Conservation (phyloP, 352 stramenopile species). For the Pseudoperonospora humuli region DNA sequence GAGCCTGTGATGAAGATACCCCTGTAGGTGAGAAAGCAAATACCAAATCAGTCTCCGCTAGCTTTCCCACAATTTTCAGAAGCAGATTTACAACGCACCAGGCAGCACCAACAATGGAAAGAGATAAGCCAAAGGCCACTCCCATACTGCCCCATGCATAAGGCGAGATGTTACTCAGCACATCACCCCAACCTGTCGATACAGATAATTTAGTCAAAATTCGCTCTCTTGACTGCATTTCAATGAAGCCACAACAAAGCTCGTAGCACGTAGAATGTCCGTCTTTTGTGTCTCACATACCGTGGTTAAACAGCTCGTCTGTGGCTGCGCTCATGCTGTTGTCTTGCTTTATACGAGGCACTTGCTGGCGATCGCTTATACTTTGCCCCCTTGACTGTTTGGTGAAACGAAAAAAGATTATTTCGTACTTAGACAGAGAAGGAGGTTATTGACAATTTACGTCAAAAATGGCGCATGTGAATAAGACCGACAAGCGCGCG, state of each 20-base stretch:
- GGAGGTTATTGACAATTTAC: too few relatives aligned
- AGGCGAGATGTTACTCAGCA: conserved; percentile 97
- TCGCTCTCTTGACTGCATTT: background rate
- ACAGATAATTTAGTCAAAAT: background rate
- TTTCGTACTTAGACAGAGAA: conserved; percentile 22
- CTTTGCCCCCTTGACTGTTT: too few relatives aligned
- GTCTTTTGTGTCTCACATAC: conserved; percentile 22
- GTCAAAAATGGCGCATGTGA: conserved; percentile 18
- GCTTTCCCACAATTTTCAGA: background rate
- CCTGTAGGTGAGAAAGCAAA: conserved; percentile 27
- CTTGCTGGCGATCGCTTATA: too few relatives aligned
- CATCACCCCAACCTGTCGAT: conserved; percentile 83
- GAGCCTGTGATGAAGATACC: conserved; percentile 92
- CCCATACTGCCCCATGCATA: conserved; percentile 98
- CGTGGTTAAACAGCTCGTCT: conserved; percentile 82
- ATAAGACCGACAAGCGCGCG: conserved; percentile 51
- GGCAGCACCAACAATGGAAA: conserved; percentile 96
- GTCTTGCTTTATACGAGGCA: conserved; percentile 11
- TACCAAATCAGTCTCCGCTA: background rate
- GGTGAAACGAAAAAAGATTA: conserved; percentile 11
- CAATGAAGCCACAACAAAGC: conserved; percentile 1
- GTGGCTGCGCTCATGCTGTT: conserved; percentile 70
- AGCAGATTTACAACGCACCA: conserved; percentile 49
- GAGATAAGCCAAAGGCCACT: conserved; percentile 92
- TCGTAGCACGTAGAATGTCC: background rate